phyloP scores from a whole-genome alignment of 1,139 yeast genomes.

The Kodamaea sp. region DNA sequence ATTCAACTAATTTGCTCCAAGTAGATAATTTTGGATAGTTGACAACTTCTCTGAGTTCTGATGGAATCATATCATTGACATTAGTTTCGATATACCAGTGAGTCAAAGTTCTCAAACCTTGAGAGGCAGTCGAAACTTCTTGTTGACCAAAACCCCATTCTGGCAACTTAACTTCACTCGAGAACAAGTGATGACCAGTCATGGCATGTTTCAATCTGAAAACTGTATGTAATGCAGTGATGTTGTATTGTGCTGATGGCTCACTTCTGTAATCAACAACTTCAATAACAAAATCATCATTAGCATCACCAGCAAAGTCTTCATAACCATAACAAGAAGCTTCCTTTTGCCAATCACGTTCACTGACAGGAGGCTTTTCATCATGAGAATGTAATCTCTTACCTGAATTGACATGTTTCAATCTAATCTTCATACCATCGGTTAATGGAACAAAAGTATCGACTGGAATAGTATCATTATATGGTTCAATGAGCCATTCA shows the following conservation, averaged over 20 bases:
- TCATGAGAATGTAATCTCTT: constrained; percentile 96
- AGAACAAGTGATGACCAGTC: constrained; percentile 86
- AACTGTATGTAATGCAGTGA: constrained; percentile 77
- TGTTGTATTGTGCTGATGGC: constrained; percentile 54
- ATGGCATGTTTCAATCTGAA: constrained; percentile 87
- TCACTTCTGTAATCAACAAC: constrained; percentile 52
- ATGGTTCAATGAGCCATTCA: constrained; percentile 76
- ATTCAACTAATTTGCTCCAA: constrained; percentile 68
- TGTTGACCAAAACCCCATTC: constrained; percentile 97
- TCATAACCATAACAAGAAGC: constrained; percentile 87
- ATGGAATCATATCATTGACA: constrained; percentile 34
- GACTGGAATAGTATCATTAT: constrained; percentile 51
- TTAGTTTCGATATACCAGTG: constrained; percentile 90
- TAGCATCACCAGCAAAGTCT: constrained; percentile 91
- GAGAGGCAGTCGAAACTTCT: constrained; percentile 89
- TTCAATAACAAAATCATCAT: constrained; percentile 92
- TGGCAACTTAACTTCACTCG: constrained; percentile 83
- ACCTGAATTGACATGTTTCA: constrained; percentile 63
- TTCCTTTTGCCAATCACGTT: constrained; percentile 95
- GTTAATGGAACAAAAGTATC: constrained; percentile 57
- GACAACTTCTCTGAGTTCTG: constrained; percentile 28
- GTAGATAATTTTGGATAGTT: constrained; percentile 64
- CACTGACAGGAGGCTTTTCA: constrained; percentile 88
- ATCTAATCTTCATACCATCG: constrained; percentile 78
- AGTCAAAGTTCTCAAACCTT: constrained; percentile 70